A percentile compares a stretch with the other conserved stretches of the same genome.
These are phyloP conservation scores for Blepharisma undulans DNA, from an alignment of 169 alveolate species.

Conservation along the genomic window DNA sequence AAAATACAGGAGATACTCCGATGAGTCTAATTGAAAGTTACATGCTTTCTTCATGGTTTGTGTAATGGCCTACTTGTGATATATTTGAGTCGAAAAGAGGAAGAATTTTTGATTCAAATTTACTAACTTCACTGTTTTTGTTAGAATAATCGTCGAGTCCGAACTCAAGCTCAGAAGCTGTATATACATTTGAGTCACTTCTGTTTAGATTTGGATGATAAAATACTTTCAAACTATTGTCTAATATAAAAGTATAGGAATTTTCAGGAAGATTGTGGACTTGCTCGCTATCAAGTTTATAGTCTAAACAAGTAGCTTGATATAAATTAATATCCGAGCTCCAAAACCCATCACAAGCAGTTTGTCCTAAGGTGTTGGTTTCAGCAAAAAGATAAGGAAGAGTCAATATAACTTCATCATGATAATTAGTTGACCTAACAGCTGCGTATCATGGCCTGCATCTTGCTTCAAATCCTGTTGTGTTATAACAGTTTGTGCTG, in stretches of 20 bases:
- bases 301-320: conserved; percentile 8
- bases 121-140: background rate
- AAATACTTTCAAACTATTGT: background rate
- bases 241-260: background rate
- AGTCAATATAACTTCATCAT: background rate
- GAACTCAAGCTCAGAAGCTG: conserved; percentile 2
- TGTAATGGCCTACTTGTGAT: background rate
- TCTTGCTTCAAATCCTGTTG: background rate
- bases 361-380: background rate
- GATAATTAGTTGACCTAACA: background rate
- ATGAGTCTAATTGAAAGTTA: background rate
- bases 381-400: background rate
- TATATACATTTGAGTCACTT: background rate
- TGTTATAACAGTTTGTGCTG: background rate
- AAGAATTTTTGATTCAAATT: background rate
- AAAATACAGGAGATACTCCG: background rate
- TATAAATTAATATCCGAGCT: background rate
- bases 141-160: background rate
- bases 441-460: conserved; percentile 10
- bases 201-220: background rate
- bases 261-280: background rate
- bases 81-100: background rate
- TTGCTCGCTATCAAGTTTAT: background rate
- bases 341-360: conserved; percentile 8
- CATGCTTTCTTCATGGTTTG: background rate